Evolutionary conservation across 345 rosid species (phyloP), one percentile per base, ranked within the genome.

Genomic region (Ailanthus altissimus): DNA sequence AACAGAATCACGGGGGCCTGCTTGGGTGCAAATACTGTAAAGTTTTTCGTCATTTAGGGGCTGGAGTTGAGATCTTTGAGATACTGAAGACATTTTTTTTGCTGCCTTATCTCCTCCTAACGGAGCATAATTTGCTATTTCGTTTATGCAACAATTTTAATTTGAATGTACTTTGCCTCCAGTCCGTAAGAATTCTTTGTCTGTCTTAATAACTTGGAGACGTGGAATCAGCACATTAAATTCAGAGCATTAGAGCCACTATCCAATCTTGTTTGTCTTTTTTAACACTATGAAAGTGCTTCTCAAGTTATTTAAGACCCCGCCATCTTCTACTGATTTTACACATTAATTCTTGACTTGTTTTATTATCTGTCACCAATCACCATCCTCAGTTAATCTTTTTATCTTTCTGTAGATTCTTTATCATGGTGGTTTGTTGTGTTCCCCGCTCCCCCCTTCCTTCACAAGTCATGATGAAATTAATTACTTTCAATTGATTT

Each of bases 11-110:
- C 88, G 45, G 86, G 84, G 13, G 85, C 67, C 64, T 95, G 93
- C 87, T 81, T 89, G 60, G 80, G 78, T 61, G 95, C 91, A 5
- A 92, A 92, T 79, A 88, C 86, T 56, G 75, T 84, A 45, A 89
- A 88, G 78, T 80, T 88, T 72, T 83, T 92, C 73, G 83, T 67
- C 65, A 67, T 84, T 70, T n/a, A 84, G 66, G 75, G 79, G n/a
- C 77, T 67, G 6, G 60, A 82, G n/a, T 74, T 81, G 58, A 77
- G 73, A 63, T 78, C 81, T 20, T 77, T 84, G 64, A 64, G 77
- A 58, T 80, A 71, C 6, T 58, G n/a, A 21, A 26, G 77, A 63
- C 38, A 5, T 36, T 18, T 60, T 20, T 63, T 56, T 16, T 10
- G 68, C n/a, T n/a, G n/a, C n/a, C n/a, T n/a, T n/a, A 1, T 49